Evolutionary conservation across 441 rosid species (phyloP).

Genomic region (Isatis lusitanica): DNA sequence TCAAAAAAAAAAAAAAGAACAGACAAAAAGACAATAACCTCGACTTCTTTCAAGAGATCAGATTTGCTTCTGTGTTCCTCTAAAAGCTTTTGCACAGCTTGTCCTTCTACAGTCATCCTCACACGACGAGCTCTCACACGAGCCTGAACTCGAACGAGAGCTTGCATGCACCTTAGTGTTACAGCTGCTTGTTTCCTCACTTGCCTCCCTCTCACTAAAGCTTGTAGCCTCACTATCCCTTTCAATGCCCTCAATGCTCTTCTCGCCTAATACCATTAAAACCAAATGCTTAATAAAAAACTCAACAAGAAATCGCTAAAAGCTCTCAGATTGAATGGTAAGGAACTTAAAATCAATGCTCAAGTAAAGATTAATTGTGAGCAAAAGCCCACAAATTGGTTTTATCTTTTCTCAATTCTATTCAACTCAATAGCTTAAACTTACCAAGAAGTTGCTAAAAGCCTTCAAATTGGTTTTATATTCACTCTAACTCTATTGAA

Average conservation of each 20-base stretch:
- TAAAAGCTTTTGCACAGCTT: conserved; percentile 73
- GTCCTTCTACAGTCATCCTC: conserved; percentile 83
- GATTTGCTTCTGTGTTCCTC: conserved; percentile 63
- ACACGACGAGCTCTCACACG: conserved; percentile 90
- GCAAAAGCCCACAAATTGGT: background rate
- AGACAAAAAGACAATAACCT: conserved; percentile 42
- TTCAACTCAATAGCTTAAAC: background rate
- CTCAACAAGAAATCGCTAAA: conserved; percentile 82
- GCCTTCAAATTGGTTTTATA: conserved; percentile 25
- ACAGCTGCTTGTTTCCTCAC: conserved; percentile 97
- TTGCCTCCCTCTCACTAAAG: conserved; percentile 91
- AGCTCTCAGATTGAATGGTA: background rate
- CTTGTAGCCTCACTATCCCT: conserved; percentile 95
- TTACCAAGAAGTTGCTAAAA: conserved; percentile 85
- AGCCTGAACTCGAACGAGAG: conserved; percentile 92
- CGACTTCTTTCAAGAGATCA: conserved; percentile 77
- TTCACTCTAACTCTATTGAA: background rate
- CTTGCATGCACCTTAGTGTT: conserved; percentile 94
- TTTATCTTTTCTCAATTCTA: background rate
- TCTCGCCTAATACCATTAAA: conserved; percentile 53
- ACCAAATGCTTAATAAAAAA: background rate
- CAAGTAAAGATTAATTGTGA: background rate
- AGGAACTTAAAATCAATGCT: conserved; percentile 42
- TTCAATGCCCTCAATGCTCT: conserved; percentile 88
- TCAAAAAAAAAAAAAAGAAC: background rate